Evolutionary conservation across 805 yeast genomes (phyloP).

Genomic region (Gaillardinia entomophila): DNA sequence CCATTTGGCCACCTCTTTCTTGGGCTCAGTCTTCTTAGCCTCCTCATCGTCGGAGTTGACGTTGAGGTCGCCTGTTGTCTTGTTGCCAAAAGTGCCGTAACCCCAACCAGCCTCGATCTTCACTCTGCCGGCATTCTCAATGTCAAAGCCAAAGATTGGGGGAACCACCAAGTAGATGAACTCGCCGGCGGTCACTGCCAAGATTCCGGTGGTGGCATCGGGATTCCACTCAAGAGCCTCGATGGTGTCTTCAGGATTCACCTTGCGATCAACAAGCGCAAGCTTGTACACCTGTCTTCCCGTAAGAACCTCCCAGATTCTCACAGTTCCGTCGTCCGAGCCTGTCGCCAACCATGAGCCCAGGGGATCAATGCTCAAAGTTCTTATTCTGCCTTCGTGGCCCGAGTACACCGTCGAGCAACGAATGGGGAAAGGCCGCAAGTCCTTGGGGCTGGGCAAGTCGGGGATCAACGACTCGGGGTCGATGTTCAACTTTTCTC

Average conservation of each 20-base stretch:
- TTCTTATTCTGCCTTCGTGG: slow-evolving; percentile 76
- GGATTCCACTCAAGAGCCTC: slow-evolving; percentile 92
- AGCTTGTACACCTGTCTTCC: slow-evolving; percentile 86
- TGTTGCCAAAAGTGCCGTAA: slow-evolving; percentile 58
- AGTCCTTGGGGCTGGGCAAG: slow-evolving; percentile 92
- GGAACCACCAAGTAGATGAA: slow-evolving; percentile 75
- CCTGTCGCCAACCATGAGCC: slow-evolving; percentile 98
- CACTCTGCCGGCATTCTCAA: slow-evolving; percentile 74
- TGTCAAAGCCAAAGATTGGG: slow-evolving; percentile 83
- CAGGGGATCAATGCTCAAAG: slow-evolving; percentile 76
- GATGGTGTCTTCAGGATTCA: slow-evolving; percentile 65
- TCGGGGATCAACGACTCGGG: slow-evolving; percentile 96
- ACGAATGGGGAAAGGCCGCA: slow-evolving; percentile 93
- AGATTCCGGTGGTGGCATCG: slow-evolving; percentile 59
- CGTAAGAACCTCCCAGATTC: slow-evolving; percentile 94
- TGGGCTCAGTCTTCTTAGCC: slow-evolving; percentile 12
- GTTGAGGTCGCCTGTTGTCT: slow-evolving; percentile 35
- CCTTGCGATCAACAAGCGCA: slow-evolving; percentile 45
- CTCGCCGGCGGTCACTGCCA: slow-evolving; percentile 83
- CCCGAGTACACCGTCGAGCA: slow-evolving; percentile 82
- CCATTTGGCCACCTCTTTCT: slow-evolving; percentile 71
- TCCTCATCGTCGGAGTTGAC: slow-evolving; percentile 35
- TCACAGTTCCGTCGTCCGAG: slow-evolving; percentile 90
- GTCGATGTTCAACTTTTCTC: slow-evolving; percentile 84
- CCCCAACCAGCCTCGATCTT: slow-evolving; percentile 91